These are phyloP conservation scores for Cladorrhinum sp. DNA, from an alignment of 2,329 filamentous ascomycete species.

Conservation along the genomic window DNA sequence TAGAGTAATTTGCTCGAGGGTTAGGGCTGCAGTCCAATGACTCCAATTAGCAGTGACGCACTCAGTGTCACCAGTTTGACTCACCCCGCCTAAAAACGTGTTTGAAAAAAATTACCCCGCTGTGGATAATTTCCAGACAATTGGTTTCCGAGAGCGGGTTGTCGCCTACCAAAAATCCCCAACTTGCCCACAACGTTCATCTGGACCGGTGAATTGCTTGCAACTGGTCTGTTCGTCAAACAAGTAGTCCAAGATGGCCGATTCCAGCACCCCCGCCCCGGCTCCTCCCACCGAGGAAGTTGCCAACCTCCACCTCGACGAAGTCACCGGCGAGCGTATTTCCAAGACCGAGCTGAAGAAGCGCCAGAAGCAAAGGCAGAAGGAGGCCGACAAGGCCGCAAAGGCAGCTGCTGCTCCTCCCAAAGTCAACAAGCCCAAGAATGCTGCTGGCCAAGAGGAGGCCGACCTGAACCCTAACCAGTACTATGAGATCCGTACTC, in stretches of 20 bases:
- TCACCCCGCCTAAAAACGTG: slow-evolving; percentile 19
- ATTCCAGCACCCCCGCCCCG: slow-evolving; percentile 24
- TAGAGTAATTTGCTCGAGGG: too few species aligned
- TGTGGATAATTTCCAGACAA: slow-evolving; percentile 19
- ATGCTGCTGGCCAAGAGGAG: slow-evolving; percentile 61
- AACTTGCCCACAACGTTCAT: slow-evolving; percentile 10
- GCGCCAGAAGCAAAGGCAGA: slow-evolving; percentile 85
- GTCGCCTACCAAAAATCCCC: slow-evolving; percentile 14
- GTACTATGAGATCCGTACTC: slow-evolving; percentile 95
- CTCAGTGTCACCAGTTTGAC: slow-evolving; percentile 9
- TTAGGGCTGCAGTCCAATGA: neutral
- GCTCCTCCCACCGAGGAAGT: slow-evolving; percentile 49
- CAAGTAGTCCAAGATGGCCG: slow-evolving; percentile 25
- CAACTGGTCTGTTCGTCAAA: slow-evolving; percentile 1
- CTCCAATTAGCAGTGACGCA: neutral
- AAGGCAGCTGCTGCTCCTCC: slow-evolving; percentile 62
- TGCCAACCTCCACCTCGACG: slow-evolving; percentile 79
- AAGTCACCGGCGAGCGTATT: slow-evolving; percentile 79
- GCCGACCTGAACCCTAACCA: slow-evolving; percentile 58
- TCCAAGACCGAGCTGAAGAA: slow-evolving; percentile 93
- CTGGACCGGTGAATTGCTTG: slow-evolving; percentile 6
- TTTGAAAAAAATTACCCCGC: slow-evolving; percentile 26
- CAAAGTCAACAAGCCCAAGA: slow-evolving; percentile 46
- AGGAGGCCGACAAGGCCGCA: slow-evolving; percentile 83
- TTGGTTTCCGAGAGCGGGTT: slow-evolving; percentile 13